These are phyloP conservation scores for Chenopodium quinoa DNA, from an alignment of 148 eudicot species.

Conservation along the genomic window DNA sequence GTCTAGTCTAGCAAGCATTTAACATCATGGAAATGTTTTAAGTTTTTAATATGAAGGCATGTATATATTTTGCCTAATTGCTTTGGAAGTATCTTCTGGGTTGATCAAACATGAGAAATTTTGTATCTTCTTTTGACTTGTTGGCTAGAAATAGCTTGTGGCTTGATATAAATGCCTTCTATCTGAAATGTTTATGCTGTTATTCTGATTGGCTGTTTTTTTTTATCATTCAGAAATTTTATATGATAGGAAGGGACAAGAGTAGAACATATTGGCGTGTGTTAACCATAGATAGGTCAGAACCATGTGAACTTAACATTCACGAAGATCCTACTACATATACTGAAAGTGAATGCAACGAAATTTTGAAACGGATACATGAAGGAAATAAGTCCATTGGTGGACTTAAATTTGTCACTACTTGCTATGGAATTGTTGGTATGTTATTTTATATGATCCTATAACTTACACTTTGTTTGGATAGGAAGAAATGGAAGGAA, in stretches of 20 bases:
- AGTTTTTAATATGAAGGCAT: neutral
- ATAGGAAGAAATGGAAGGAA: too few species aligned
- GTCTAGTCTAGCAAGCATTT: neutral
- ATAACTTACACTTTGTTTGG: neutral
- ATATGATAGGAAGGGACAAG: conserved; percentile 91
- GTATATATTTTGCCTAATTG: neutral
- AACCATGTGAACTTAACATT: conserved; percentile 72
- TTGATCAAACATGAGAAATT: neutral
- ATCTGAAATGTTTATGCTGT: neutral
- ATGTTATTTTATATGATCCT: conserved; percentile 19
- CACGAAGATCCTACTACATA: conserved; percentile 76
- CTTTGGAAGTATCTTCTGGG: neutral
- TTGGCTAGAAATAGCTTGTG: conserved; percentile 2
- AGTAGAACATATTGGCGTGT: conserved; percentile 81
- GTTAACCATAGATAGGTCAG: conserved; percentile 76
- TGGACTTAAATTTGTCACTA: conserved; percentile 82
- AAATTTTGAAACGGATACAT: conserved; percentile 71
- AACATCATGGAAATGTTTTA: neutral
- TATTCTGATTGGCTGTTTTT: conserved; percentile 16
- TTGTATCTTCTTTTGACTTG: neutral
- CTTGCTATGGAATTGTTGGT: conserved; percentile 94
- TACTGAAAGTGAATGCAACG: conserved; percentile 69
- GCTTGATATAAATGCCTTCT: neutral
- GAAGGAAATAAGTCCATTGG: conserved; percentile 89
- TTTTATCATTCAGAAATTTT: conserved; percentile 58